A percentile compares a stretch with the other conserved stretches of the same genome.
Conservation (phyloP, 2,329 filamentous ascomycete species). For the Monilinia polystroma region DNA sequence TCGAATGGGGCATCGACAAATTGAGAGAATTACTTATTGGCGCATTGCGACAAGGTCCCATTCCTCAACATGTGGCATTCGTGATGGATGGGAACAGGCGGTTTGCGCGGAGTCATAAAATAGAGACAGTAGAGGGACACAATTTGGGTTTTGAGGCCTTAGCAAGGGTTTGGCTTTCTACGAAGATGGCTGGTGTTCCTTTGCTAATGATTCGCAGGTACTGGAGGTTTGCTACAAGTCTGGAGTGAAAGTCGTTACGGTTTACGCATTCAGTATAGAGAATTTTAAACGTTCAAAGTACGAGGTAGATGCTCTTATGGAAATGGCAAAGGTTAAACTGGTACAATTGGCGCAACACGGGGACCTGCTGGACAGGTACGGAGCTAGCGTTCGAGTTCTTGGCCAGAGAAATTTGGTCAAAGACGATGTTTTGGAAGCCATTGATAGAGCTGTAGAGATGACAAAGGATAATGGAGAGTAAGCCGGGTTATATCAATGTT, state of each 20-base stretch:
- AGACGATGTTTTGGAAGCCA: slow-evolving; percentile 82
- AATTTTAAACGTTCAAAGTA: slow-evolving; percentile 97
- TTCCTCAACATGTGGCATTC: slow-evolving; percentile 96
- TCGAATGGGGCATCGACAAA: slow-evolving; percentile 81
- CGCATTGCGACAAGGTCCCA: slow-evolving; percentile 82
- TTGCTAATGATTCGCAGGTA: slow-evolving; percentile 54
- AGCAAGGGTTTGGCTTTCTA: slow-evolving; percentile 62
- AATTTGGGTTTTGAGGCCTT: slow-evolving; percentile 94
- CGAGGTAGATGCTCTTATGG: slow-evolving; percentile 96
- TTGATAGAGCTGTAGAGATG: slow-evolving; percentile 81
- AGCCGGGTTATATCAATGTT: slow-evolving; percentile 30
- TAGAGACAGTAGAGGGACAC: slow-evolving; percentile 95
- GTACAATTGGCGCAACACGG: slow-evolving; percentile 90
- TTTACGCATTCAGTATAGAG: slow-evolving; percentile 98
- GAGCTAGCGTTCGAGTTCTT: slow-evolving; percentile 79
- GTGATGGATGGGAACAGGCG: slow-evolving; percentile 98
- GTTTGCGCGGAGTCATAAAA: slow-evolving; percentile 84
- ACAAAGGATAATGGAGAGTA: slow-evolving; percentile 84
- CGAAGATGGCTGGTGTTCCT: neutral
- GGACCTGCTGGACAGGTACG: slow-evolving; percentile 88
- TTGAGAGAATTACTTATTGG: slow-evolving; percentile 84
- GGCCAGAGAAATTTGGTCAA: slow-evolving; percentile 82
- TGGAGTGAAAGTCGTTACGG: slow-evolving; percentile 92
- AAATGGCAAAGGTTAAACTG: slow-evolving; percentile 94
- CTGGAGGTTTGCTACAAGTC: slow-evolving; percentile 98